phyloP scores from a whole-genome alignment of 2,329 filamentous ascomycete species.

The Apiospora malaysiana region DNA sequence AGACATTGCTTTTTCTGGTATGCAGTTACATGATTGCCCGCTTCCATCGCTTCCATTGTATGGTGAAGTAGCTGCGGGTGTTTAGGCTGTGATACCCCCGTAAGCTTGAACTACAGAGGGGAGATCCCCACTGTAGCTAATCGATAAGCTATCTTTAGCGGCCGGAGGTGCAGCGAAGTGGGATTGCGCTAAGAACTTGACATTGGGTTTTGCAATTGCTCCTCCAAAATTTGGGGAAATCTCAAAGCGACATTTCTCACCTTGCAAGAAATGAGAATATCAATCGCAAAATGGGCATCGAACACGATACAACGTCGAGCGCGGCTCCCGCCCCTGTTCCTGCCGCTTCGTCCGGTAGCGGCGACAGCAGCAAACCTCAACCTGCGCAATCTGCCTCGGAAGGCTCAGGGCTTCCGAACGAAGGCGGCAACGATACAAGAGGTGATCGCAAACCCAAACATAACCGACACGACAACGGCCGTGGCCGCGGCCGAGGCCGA shows the following conservation, averaged over 20 bases:
- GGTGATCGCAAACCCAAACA: slow-evolving; percentile 29
- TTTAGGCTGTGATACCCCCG: slow-evolving; percentile 4
- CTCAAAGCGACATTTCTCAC: not conserved
- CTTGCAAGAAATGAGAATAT: slow-evolving; percentile 30
- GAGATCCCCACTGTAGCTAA: not conserved
- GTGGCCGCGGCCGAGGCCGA: slow-evolving; percentile 20
- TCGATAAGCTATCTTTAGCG: slow-evolving; percentile 17
- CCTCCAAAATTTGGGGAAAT: slow-evolving; percentile 1
- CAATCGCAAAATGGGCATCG: slow-evolving; percentile 33
- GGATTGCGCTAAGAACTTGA: slow-evolving; percentile 5
- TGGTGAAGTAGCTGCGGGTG: not conserved
- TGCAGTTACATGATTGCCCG: not conserved
- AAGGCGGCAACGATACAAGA: slow-evolving; percentile 27
- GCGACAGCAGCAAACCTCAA: slow-evolving; percentile 19
- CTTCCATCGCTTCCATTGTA: not conserved
- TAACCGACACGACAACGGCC: slow-evolving; percentile 28
- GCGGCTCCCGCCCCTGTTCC: slow-evolving; percentile 22
- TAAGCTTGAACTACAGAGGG: not conserved
- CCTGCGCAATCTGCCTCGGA: slow-evolving; percentile 23
- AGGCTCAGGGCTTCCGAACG: slow-evolving; percentile 25
- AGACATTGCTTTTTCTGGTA: too few species aligned
- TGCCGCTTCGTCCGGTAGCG: slow-evolving; percentile 13
- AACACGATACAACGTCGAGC: slow-evolving; percentile 26
- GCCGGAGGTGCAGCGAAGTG: not conserved
- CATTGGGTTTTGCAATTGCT: slow-evolving; percentile 14